Evolutionary conservation across 495 filamentous ascomycete species (phyloP).

Genomic region (Daldinia loculata): DNA sequence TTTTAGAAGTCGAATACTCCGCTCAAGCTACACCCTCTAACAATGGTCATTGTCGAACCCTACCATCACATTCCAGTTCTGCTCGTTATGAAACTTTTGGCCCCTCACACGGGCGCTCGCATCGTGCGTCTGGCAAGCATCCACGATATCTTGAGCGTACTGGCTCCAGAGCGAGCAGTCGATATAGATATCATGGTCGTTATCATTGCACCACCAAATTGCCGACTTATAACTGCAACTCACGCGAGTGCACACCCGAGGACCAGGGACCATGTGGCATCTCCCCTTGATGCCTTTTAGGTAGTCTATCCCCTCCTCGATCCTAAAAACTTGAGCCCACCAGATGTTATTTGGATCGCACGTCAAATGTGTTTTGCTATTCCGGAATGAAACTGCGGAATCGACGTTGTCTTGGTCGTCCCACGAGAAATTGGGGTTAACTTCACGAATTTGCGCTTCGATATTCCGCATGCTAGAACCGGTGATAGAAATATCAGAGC

Average conservation of each 20-base stretch:
- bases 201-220: slow-evolving; percentile 48
- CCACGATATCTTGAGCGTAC: slow-evolving; percentile 22
- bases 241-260: slow-evolving; percentile 37
- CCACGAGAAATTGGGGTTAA: slow-evolving; percentile 27
- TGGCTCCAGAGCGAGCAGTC: slow-evolving; percentile 16
- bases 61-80: slow-evolving; percentile 18
- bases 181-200: slow-evolving; percentile 8
- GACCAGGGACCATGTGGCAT: slow-evolving; percentile 36
- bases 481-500: slow-evolving; percentile 16
- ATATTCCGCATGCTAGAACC: slow-evolving; percentile 20
- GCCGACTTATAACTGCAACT: slow-evolving; percentile 40
- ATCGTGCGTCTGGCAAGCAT: slow-evolving; percentile 18
- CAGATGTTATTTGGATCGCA: slow-evolving; percentile 26
- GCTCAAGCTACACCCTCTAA: not conserved
- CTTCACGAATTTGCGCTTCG: slow-evolving; percentile 24
- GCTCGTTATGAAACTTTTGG: slow-evolving; percentile 5
- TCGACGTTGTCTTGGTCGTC: not conserved
- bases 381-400: not conserved
- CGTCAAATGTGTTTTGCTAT: not conserved
- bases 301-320: slow-evolving; percentile 40
- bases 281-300: slow-evolving; percentile 14
- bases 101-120: not conserved
- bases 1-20: not conserved
- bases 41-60: not conserved
- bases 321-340: slow-evolving; percentile 31